These are phyloP conservation scores for Elsinoe batatas DNA, from an alignment of 2,329 filamentous ascomycete species.

Conservation along the genomic window DNA sequence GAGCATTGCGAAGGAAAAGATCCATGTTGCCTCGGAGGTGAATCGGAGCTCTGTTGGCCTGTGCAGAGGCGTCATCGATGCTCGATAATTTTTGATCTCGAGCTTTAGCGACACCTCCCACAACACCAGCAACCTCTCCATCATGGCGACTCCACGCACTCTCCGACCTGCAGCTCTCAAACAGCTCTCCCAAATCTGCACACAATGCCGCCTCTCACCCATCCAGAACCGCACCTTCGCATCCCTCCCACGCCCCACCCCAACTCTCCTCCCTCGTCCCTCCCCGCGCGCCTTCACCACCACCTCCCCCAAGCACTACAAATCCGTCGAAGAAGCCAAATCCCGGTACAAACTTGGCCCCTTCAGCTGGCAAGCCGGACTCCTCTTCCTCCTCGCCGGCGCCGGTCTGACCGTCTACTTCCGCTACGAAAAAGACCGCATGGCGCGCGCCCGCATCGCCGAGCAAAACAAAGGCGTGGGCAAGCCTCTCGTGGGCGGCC, in stretches of 20 bases:
- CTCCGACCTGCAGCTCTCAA: not conserved
- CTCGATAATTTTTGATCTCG: constrained; percentile 11
- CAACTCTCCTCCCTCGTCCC: constrained; percentile 4
- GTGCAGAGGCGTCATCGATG: constrained; percentile 10
- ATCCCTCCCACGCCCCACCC: not conserved
- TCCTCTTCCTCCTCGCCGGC: constrained; percentile 74
- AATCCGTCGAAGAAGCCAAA: constrained; percentile 38
- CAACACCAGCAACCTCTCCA: not conserved
- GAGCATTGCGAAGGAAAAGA: not conserved
- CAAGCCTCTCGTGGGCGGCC: constrained; percentile 82
- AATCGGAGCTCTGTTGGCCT: not conserved
- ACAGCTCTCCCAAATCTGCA: not conserved
- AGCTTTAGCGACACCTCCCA: not conserved
- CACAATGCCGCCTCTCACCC: not conserved
- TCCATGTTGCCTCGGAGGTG: not conserved
- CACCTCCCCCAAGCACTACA: constrained; percentile 22
- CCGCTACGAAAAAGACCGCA: constrained; percentile 80
- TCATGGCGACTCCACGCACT: not conserved
- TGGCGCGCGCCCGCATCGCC: constrained; percentile 79
- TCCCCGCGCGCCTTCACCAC: constrained; percentile 20
- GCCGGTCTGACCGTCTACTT: constrained; percentile 79
- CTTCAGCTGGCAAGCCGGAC: constrained; percentile 84
- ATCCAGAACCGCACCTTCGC: not conserved
- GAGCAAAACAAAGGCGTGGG: constrained; percentile 91
- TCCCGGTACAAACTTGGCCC: constrained; percentile 45